Conservation (phyloP, 495 filamentous ascomycete species). For the Aspergillus sclerotioniger region DNA sequence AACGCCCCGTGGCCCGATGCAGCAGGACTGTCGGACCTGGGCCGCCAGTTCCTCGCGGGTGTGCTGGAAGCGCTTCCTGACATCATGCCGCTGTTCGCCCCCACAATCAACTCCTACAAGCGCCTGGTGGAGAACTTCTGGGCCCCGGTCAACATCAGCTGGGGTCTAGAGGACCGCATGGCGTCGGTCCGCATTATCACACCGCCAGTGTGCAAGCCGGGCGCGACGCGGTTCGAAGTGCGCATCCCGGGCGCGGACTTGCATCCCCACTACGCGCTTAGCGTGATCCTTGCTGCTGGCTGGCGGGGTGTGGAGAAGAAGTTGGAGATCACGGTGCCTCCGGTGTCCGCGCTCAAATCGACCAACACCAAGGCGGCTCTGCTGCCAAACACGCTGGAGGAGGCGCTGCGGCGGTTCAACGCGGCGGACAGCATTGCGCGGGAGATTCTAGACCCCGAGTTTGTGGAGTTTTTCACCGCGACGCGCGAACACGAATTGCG, state of each 20-base stretch:
- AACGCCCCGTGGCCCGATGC: conserved; percentile 68
- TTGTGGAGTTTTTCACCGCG: conserved; percentile 91
- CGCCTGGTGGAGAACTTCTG: conserved; percentile 95
- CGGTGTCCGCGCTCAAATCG: conserved; percentile 55
- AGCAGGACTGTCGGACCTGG: conserved; percentile 72
- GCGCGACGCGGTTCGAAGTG: conserved; percentile 84
- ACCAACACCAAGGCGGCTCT: conserved; percentile 11
- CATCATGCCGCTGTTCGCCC: conserved; percentile 88
- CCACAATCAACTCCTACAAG: conserved; percentile 93
- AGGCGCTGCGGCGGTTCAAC: conserved; percentile 71
- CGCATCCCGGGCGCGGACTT: conserved; percentile 85
- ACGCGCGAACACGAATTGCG: conserved; percentile 84
- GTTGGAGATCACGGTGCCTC: conserved; percentile 71
- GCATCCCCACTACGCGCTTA: conserved; percentile 79
- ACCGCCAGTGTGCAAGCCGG: conserved; percentile 70
- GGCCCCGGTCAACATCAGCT: conserved; percentile 91
- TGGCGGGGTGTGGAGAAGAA: conserved; percentile 86
- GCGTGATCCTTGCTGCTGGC: conserved; percentile 75
- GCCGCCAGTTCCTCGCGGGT: conserved; percentile 84
- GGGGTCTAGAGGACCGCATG: conserved; percentile 89
- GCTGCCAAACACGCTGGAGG: conserved; percentile 73
- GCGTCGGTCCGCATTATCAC: conserved; percentile 84
- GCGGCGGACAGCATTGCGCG: conserved; percentile 71
- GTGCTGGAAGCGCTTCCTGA: conserved; percentile 82
- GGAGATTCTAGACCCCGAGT: conserved; percentile 83